phyloP scores from a whole-genome alignment of 257 asterid species.

The Jacaranda copaia region DNA sequence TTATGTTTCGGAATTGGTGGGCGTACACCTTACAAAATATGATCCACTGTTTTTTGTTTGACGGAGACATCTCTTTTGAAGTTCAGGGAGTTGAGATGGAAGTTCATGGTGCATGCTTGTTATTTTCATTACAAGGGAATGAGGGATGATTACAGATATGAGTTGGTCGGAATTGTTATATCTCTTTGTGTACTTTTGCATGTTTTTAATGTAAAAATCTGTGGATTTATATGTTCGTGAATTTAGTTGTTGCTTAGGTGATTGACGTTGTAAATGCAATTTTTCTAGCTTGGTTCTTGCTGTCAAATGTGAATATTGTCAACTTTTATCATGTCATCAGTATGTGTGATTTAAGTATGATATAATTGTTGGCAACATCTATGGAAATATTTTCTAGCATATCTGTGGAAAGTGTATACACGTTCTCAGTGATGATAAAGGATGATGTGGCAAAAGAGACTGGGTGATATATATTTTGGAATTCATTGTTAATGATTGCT shows the following conservation, averaged over 20 bases:
- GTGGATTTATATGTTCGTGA: background rate
- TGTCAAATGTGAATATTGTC: background rate
- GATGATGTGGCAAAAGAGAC: background rate
- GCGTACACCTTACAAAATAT: background rate
- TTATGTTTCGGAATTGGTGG: background rate
- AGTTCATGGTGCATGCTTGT: slow-evolving; percentile 17
- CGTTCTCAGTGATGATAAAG: slow-evolving; percentile 9
- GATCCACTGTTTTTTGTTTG: slow-evolving; percentile 2
- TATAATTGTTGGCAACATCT: background rate
- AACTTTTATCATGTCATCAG: background rate
- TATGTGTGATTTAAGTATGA: background rate
- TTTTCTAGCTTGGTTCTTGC: slow-evolving; percentile 9
- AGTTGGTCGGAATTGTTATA: background rate
- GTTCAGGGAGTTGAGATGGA: slow-evolving; percentile 12
- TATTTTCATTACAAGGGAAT: too few relatives aligned
- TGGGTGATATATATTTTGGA: background rate
- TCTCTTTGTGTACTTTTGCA: background rate
- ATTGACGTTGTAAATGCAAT: background rate
- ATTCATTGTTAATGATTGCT: background rate
- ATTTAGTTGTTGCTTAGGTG: background rate
- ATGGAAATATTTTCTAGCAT: background rate
- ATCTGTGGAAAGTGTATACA: background rate
- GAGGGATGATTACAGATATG: background rate
- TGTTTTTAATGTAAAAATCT: background rate
- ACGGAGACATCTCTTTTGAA: background rate